Evolutionary conservation across 306 rosid species (phyloP).

Genomic region (Prunus davidiana): DNA sequence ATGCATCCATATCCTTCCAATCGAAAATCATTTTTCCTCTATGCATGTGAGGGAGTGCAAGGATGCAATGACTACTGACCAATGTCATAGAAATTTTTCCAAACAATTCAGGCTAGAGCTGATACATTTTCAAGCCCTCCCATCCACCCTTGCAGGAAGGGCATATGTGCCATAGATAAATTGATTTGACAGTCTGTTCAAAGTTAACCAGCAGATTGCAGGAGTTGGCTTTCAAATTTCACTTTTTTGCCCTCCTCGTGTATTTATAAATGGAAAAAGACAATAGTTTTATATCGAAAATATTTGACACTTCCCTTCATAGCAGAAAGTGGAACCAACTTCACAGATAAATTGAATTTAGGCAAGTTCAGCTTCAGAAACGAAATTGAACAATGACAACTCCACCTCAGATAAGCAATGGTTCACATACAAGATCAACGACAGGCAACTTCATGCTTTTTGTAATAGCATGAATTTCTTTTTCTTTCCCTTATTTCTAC

Average conservation of each 20-base stretch:
- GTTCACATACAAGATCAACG: neutral
- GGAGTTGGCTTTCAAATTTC: neutral
- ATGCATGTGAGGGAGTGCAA: neutral
- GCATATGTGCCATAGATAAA: neutral
- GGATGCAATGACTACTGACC: neutral
- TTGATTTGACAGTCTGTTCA: neutral
- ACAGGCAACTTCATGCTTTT: too few relatives aligned
- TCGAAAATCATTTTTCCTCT: neutral
- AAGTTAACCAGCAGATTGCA: neutral
- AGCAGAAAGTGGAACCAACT: neutral
- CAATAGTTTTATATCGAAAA: neutral
- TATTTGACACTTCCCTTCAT: neutral
- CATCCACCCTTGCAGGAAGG: neutral
- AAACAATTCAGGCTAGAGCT: neutral
- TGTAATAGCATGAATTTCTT: neutral
- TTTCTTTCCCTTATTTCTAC: neutral
- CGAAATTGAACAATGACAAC: constrained; percentile 3
- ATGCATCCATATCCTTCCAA: neutral
- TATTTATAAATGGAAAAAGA: neutral
- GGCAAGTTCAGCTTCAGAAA: neutral
- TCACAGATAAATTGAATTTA: neutral
- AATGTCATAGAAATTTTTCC: neutral
- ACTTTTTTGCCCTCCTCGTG: neutral
- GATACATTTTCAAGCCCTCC: neutral
- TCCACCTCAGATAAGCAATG: neutral